Percentiles rank a stretch among this genome's conserved stretches.
These are phyloP conservation scores for Pseudocercospora musae DNA, from an alignment of 2,329 filamentous ascomycete genomes.

Conservation along the genomic window DNA sequence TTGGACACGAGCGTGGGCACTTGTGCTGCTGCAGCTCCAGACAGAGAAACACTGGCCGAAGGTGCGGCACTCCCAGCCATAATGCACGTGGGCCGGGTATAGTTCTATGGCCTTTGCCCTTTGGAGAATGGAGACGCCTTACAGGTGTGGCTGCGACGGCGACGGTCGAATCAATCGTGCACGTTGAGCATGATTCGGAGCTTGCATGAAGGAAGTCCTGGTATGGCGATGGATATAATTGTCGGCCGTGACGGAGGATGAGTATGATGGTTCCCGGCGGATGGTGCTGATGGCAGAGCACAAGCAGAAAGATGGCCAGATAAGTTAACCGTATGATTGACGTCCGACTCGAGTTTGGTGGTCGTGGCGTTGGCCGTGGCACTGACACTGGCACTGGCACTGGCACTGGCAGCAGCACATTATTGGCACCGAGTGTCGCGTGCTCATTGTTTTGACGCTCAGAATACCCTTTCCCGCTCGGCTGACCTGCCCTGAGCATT, in stretches of 20 bases:
- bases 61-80: conserved; percentile 9
- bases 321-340: neutral
- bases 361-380: neutral
- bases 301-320: neutral
- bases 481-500: neutral
- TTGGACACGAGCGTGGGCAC: neutral
- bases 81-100: conserved; percentile 7
- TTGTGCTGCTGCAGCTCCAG: neutral
- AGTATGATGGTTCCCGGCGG: neutral
- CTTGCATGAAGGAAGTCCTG: neutral
- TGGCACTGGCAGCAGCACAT: too few relatives aligned
- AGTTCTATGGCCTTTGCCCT: too few relatives aligned
- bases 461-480: neutral
- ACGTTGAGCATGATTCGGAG: neutral
- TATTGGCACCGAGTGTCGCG: neutral
- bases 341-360: neutral
- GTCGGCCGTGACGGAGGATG: neutral
- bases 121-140: neutral
- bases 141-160: neutral
- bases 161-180: neutral
- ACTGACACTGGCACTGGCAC: too few relatives aligned
- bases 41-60: conserved; percentile 2
- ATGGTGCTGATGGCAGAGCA: neutral
- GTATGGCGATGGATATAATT: neutral
- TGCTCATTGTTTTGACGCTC: neutral